A percentile compares a stretch with the other conserved stretches of the same genome.
phyloP scores from a whole-genome alignment of 1,139 yeast genomes.

The Magnusiomyces paraingens region DNA sequence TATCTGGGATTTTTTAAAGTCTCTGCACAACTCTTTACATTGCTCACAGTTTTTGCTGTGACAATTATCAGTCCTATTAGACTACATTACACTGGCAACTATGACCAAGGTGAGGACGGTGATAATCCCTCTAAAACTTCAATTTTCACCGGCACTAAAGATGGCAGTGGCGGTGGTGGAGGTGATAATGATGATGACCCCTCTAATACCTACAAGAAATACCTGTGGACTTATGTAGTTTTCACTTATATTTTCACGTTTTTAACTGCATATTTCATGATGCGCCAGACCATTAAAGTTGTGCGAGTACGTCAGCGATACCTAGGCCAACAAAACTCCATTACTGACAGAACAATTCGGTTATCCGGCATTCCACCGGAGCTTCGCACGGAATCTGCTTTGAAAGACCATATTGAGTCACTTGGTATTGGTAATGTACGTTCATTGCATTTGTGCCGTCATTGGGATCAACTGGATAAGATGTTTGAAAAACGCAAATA shows the following conservation, averaged over 20 bases:
- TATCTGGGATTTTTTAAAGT: constrained; percentile 73
- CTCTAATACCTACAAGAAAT: constrained; percentile 30
- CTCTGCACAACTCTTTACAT: constrained; percentile 56
- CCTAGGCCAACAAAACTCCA: constrained; percentile 80
- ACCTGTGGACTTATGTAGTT: constrained; percentile 71
- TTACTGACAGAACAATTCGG: constrained; percentile 87
- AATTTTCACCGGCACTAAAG: constrained; percentile 15
- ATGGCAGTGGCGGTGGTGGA: constrained; percentile 22
- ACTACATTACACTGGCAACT: constrained; percentile 60
- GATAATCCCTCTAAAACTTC: constrained; percentile 8
- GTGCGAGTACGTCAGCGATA: constrained; percentile 73
- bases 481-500: constrained; percentile 54
- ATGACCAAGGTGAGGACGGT: constrained; percentile 48
- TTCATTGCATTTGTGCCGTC: constrained; percentile 69
- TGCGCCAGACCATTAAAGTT: constrained; percentile 63
- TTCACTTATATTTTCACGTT: constrained; percentile 82
- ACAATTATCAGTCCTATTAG: constrained; percentile 68
- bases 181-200: constrained; percentile 23
- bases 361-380: constrained; percentile 88
- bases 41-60: constrained; percentile 57
- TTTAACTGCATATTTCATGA: constrained; percentile 54
- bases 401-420: constrained; percentile 68
- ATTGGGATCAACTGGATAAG: constrained; percentile 69
- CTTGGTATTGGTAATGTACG: constrained; percentile 77
- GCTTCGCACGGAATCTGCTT: constrained; percentile 58